Conservation (phyloP, 129 eudicot genomes). For the Tagetes erecta region DNA sequence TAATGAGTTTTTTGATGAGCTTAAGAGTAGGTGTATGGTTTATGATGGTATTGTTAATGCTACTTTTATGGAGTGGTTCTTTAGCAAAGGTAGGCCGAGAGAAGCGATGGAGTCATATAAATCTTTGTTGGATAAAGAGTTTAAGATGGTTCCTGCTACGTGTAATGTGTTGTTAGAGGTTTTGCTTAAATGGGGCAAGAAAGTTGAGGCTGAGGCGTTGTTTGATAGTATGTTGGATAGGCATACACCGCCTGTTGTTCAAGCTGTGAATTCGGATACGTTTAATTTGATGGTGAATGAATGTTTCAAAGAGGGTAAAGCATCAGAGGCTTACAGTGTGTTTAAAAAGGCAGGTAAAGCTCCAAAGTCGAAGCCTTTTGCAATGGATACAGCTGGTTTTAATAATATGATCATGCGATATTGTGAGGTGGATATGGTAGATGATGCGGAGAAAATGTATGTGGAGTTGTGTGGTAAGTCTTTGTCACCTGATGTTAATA, state of each 20-base stretch:
- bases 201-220: conserved; percentile 75
- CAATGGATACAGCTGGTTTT: conserved; percentile 80
- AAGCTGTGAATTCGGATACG: conserved; percentile 88
- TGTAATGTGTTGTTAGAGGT: conserved; percentile 78
- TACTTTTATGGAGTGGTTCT: conserved; percentile 88
- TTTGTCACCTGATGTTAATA: conserved; percentile 71
- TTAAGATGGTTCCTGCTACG: conserved; percentile 87
- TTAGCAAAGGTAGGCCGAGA: conserved; percentile 57
- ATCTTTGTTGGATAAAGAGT: conserved; percentile 54
- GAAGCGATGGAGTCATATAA: conserved; percentile 82
- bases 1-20: conserved; percentile 73
- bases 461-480: conserved; percentile 67
- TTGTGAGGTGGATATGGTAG: conserved; percentile 71
- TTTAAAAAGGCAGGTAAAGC: conserved; percentile 75
- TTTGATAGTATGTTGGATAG: conserved; percentile 80
- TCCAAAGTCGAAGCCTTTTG: conserved; percentile 80
- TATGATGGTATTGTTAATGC: conserved; percentile 88
- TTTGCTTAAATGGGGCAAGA: conserved; percentile 66
- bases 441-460: conserved; percentile 78
- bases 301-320: conserved; percentile 64
- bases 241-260: conserved; percentile 89
- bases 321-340: conserved; percentile 55
- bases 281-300: conserved; percentile 85
- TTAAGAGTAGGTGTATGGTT: conserved; percentile 71
- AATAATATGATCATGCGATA: conserved; percentile 61